phyloP scores from a whole-genome alignment of 1,284 basidiomycete species.

The Malassezia japonica region DNA sequence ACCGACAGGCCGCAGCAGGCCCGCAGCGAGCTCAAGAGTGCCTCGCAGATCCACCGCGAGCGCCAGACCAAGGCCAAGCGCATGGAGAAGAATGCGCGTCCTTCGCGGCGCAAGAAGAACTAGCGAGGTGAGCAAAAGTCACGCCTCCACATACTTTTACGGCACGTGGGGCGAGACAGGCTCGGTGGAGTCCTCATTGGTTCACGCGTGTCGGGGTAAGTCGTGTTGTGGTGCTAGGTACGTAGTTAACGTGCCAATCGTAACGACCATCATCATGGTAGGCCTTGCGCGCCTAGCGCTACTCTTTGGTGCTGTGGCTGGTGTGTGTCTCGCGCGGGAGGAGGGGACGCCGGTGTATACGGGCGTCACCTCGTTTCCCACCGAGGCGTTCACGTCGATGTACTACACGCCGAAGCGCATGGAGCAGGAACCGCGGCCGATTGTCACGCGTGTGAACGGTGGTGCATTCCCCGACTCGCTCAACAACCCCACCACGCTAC shows the following conservation, averaged over 20 bases:
- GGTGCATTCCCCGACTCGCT: slow-evolving; percentile 52
- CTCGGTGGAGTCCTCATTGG: too few species aligned
- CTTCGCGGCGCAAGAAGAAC: slow-evolving; percentile 10
- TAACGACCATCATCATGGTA: too few species aligned
- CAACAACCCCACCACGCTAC: slow-evolving; percentile 59
- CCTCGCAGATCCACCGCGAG: slow-evolving; percentile 34
- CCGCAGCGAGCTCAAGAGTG: slow-evolving; percentile 33
- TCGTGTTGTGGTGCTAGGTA: too few species aligned
- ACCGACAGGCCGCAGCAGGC: slow-evolving; percentile 17
- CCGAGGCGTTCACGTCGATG: slow-evolving; percentile 32
- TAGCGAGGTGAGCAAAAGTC: neutral
- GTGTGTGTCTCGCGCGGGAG: too few species aligned
- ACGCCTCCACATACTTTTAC: too few species aligned
- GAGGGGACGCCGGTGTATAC: slow-evolving; percentile 34
- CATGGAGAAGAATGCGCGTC: slow-evolving; percentile 39
- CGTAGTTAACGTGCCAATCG: too few species aligned
- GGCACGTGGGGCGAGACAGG: too few species aligned
- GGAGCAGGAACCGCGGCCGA: slow-evolving; percentile 31
- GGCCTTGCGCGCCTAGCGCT: too few species aligned
- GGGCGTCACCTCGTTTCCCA: slow-evolving; percentile 38
- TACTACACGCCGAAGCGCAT: slow-evolving; percentile 23
- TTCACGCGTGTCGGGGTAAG: too few species aligned
- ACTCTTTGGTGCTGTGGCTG: too few species aligned
- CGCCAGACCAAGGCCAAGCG: slow-evolving; percentile 29
- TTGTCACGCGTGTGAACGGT: slow-evolving; percentile 25